Evolutionary conservation across 1,284 basidiomycete species (phyloP).

Genomic region (Puccinia brachypodii): DNA sequence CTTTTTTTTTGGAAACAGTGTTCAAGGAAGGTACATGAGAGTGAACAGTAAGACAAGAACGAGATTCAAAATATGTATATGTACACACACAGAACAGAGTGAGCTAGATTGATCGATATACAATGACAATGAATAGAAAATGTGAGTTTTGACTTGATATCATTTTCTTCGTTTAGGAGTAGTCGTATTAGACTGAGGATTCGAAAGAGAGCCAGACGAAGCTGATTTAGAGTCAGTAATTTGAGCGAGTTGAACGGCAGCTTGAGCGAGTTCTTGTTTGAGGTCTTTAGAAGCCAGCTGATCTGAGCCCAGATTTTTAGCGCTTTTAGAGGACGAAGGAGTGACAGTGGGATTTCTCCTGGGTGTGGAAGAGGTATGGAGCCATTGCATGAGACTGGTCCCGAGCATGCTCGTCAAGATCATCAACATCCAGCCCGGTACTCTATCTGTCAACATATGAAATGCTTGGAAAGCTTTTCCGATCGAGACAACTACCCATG

Average conservation of each 20-base stretch:
- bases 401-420: conserved; percentile 41
- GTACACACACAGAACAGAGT: too few relatives aligned
- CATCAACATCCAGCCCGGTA: conserved; percentile 45
- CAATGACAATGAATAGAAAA: too few relatives aligned
- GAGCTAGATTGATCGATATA: too few relatives aligned
- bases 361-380: conserved; percentile 14
- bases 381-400: conserved; percentile 40
- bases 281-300: background rate
- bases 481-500: conserved; percentile 23
- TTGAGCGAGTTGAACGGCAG: conserved; percentile 30
- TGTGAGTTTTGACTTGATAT: too few relatives aligned
- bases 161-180: conserved; percentile 13
- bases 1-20: too few relatives aligned
- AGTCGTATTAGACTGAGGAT: background rate
- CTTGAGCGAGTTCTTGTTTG: conserved; percentile 20
- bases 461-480: conserved; percentile 19
- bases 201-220: too few relatives aligned
- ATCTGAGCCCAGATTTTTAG: background rate
- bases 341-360: background rate
- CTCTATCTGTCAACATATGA: conserved; percentile 29
- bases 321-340: background rate
- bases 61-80: too few relatives aligned
- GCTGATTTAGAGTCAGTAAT: background rate
- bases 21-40: too few relatives aligned
- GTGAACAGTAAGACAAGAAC: too few relatives aligned